A percentile compares a stretch with the other conserved stretches of the same genome.
Evolutionary conservation across 495 filamentous ascomycete genomes (phyloP).

Genomic region (Neurospora terricola): DNA sequence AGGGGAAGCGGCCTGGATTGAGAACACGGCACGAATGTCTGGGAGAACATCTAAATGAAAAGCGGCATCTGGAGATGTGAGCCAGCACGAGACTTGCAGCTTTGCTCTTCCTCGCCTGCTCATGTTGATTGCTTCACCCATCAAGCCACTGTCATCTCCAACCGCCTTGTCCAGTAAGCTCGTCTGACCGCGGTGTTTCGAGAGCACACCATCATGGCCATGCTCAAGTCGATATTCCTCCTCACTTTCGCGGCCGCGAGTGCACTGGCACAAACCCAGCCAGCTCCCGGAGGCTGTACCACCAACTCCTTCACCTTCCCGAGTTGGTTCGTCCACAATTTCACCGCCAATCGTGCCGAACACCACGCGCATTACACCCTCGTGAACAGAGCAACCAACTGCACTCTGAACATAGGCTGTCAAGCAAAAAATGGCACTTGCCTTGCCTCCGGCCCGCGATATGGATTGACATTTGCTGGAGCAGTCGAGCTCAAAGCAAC

Average conservation of each 20-base stretch:
- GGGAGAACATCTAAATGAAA: not conserved
- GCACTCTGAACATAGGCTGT: slow-evolving; percentile 5
- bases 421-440: slow-evolving; percentile 4
- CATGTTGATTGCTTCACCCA: not conserved
- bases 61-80: not conserved
- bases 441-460: not conserved
- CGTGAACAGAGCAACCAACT: slow-evolving; percentile 21
- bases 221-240: not conserved
- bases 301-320: slow-evolving; percentile 15
- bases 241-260: not conserved
- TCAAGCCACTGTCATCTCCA: not conserved
- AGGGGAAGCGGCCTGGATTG: not conserved
- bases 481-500: not conserved
- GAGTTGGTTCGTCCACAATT: slow-evolving; percentile 13
- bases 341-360: not conserved
- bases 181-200: not conserved
- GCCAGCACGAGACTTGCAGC: not conserved
- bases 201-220: not conserved
- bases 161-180: not conserved
- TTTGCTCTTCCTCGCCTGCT: not conserved
- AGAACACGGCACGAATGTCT: not conserved
- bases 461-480: not conserved
- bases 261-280: not conserved
- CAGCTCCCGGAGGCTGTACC: slow-evolving; percentile 5
- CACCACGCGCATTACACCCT: slow-evolving; percentile 11